A percentile compares a stretch with the other conserved stretches of the same genome.
Evolutionary conservation across 352 stramenopile genomes (phyloP).

Genomic region (Phytophthora sp.): DNA sequence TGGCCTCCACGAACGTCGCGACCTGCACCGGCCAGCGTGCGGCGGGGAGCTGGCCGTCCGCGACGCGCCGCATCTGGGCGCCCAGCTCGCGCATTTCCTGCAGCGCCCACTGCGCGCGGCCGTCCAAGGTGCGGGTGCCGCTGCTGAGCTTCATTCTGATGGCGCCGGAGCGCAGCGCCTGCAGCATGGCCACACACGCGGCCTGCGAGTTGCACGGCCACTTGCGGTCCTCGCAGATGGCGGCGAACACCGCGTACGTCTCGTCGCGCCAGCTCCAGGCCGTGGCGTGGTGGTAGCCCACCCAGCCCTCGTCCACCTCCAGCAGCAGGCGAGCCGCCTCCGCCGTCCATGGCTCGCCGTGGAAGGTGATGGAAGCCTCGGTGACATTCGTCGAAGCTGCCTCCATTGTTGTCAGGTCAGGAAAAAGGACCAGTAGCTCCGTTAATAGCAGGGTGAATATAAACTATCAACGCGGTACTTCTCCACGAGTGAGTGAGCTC

Average conservation of each 20-base stretch:
- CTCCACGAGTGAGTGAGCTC: background rate
- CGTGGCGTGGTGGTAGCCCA: constrained; percentile 18
- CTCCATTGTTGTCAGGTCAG: too few relatives aligned
- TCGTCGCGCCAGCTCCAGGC: constrained; percentile 30
- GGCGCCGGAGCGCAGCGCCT: constrained; percentile 15
- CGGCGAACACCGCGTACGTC: constrained; percentile 15
- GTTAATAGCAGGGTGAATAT: too few relatives aligned
- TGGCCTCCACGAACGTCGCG: constrained; percentile 10
- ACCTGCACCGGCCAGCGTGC: constrained; percentile 18
- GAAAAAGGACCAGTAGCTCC: too few relatives aligned
- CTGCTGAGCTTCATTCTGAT: constrained; percentile 31
- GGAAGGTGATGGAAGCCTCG: constrained; percentile 16
- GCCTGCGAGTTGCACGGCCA: constrained; percentile 25
- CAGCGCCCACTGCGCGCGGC: constrained; percentile 29
- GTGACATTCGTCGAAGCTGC: background rate
- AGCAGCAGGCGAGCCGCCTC: constrained; percentile 25
- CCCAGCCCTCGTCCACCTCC: constrained; percentile 37
- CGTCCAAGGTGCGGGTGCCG: constrained; percentile 12
- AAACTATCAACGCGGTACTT: too few relatives aligned
- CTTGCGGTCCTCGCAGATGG: constrained; percentile 19
- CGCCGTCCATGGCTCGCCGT: constrained; percentile 25
- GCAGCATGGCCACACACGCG: constrained; percentile 24
- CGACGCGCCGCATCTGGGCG: constrained; percentile 24
- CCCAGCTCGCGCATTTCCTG: constrained; percentile 34
- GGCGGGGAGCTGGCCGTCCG: constrained; percentile 5